Percentiles rank a stretch among this genome's conserved stretches.
Evolutionary conservation across 2,329 filamentous ascomycete species (phyloP).

Genomic region (Botrytis hyacinthi): DNA sequence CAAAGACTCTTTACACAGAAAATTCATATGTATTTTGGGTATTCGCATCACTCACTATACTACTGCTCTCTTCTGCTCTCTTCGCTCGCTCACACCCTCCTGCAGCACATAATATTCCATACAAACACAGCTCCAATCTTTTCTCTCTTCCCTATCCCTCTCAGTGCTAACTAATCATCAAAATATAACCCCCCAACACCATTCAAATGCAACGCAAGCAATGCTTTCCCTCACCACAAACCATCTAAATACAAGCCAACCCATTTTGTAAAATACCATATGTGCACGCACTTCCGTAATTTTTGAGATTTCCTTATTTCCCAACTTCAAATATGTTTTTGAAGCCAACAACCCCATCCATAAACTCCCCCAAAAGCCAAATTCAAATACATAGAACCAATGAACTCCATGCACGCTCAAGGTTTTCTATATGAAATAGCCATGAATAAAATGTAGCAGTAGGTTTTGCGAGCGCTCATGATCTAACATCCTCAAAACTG

Average conservation of each 20-base stretch:
- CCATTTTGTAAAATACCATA: constrained; percentile 9
- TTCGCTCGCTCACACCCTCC: not conserved
- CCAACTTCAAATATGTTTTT: not conserved
- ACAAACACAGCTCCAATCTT: not conserved
- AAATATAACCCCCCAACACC: not conserved
- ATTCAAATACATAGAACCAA: not conserved
- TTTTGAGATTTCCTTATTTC: not conserved
- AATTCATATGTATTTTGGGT: not conserved
- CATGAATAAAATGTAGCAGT: not conserved
- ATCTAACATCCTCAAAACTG: not conserved
- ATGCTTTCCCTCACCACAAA: not conserved
- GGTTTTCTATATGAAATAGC: not conserved
- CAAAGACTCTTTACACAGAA: not conserved
- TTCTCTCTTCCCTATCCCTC: not conserved
- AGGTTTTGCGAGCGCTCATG: not conserved
- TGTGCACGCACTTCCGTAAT: not conserved
- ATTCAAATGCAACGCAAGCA: not conserved
- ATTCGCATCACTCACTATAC: not conserved
- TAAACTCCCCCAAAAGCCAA: not conserved
- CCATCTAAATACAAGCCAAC: not conserved
- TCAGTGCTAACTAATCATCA: not conserved
- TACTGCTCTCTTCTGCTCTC: not conserved
- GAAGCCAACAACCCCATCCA: not conserved
- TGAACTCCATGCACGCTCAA: not conserved
- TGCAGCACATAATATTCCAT: not conserved